Conservation (phyloP, 176 grass and related monocot species). For the Calamus simplicifolius region DNA sequence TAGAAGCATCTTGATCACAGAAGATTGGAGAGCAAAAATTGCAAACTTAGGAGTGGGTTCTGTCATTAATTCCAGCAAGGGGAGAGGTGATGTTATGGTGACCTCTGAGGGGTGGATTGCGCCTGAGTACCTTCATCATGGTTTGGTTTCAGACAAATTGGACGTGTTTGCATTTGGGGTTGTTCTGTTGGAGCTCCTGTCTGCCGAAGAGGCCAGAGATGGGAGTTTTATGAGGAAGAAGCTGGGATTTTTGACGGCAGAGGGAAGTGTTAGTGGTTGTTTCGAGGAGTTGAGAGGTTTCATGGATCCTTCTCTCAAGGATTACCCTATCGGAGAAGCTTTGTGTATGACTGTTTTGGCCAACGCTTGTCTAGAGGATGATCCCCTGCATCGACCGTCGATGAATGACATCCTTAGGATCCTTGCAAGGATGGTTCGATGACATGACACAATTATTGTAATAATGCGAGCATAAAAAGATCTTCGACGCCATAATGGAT, state of each 20-base stretch:
- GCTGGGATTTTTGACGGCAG: background rate
- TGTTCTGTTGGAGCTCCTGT: conserved; percentile 1
- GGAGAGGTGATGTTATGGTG: too few species aligned
- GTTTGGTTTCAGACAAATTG: background rate
- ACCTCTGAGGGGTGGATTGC: background rate
- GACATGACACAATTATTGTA: background rate
- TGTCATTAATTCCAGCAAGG: background rate
- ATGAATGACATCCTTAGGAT: conserved; percentile 1
- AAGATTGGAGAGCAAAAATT: conserved; percentile 5
- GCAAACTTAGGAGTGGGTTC: background rate
- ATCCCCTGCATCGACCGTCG: background rate
- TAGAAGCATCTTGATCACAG: conserved; percentile 1
- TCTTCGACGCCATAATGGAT: too few species aligned
- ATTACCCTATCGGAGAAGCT: background rate
- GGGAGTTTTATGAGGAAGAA: background rate
- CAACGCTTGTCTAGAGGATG: conserved; percentile 2
- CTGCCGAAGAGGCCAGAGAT: background rate
- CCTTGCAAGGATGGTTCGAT: conserved; percentile 3
- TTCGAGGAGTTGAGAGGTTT: background rate
- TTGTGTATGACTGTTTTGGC: conserved; percentile 1
- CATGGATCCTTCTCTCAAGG: conserved; percentile 5
- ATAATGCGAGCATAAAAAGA: too few species aligned
- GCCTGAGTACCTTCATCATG: background rate
- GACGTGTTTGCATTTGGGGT: conserved; percentile 4
- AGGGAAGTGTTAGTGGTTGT: background rate